Conservation (phyloP, 179 eudicot species). For the Drosera spatulata region DNA sequence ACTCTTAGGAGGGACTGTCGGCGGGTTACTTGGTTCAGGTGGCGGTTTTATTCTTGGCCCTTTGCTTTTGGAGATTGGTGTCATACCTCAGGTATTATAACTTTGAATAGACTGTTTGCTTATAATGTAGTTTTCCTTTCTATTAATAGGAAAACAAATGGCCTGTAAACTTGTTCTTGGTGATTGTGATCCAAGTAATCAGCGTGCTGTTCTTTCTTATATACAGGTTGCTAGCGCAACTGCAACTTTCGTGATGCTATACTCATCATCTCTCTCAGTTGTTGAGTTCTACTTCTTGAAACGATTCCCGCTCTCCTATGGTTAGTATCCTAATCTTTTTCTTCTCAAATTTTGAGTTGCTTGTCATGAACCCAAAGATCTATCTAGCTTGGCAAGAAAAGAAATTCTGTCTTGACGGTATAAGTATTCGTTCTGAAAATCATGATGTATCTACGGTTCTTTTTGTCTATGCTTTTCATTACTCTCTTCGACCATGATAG, state of each 20-base stretch:
- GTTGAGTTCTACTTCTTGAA: constrained; percentile 88
- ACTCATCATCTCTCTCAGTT: constrained; percentile 88
- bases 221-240: constrained; percentile 91
- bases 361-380: neutral
- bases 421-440: too few relatives aligned
- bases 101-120: neutral
- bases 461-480: too few relatives aligned
- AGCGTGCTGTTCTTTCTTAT: neutral
- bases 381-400: too few relatives aligned
- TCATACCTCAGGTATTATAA: constrained; percentile 68
- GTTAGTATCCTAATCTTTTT: constrained; percentile 16
- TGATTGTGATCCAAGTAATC: too few relatives aligned
- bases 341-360: neutral
- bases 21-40: constrained; percentile 93
- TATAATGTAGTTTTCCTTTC: neutral
- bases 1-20: constrained; percentile 90
- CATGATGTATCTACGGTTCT: too few relatives aligned
- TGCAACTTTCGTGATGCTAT: constrained; percentile 96
- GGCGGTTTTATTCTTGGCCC: constrained; percentile 98
- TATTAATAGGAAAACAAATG: too few relatives aligned
- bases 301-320: constrained; percentile 80
- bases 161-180: too few relatives aligned
- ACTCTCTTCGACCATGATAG: too few relatives aligned
- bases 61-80: constrained; percentile 86
- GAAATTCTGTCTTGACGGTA: too few relatives aligned